Base-by-base conservation (phyloP, 352 stramenopile genomes). In the Phytophthora kernoviae region DNA sequence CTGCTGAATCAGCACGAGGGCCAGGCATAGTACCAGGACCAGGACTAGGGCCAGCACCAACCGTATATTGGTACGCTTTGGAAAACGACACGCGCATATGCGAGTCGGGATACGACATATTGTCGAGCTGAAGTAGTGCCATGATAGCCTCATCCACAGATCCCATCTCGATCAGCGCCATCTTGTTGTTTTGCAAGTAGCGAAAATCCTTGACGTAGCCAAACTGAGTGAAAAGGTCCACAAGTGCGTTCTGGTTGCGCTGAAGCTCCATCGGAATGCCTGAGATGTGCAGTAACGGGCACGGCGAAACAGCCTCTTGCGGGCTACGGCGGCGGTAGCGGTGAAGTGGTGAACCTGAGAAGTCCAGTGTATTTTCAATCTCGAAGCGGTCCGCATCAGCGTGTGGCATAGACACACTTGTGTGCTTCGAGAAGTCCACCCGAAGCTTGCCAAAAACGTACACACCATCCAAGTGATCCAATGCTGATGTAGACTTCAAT, bases 391-490 rank as follows among this genome's bases (percentile, higher is more conserved):
- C 85, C 1, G 87, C 85, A n/a, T 89, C 78, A 11, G 77, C 77
- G 21, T 83, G 85, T 4, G 85, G 85, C 85, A 94, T 94, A 30
- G 84, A 91, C 21, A 94, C 85, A 7, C 62, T 81, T 47, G 66
- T 80, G 69, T 94, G 85, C 63, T 92, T 94, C 22, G 85, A 94
- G 66, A 81, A 94, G 50, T 94, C 85, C 37, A 94, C 77, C 36
- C 85, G 85, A 21, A 92, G 68, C 54, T 94, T 88, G 43, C 80
- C 76, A 41, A 90, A 94, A 15, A 94, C 67, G 21, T 79, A 70
- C 40, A 92, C 65, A 18, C 85, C 83, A 54, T 94, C 83, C 24
- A 89, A 70, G 45, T 91, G 77, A 47, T 92, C 81, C n/a, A 91
- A 68, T 24, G 85, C 85, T 5, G 82, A 91, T 0, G 81, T 89